phyloP scores from a whole-genome alignment of 1,284 basidiomycete species.

The Malassezia equina region DNA sequence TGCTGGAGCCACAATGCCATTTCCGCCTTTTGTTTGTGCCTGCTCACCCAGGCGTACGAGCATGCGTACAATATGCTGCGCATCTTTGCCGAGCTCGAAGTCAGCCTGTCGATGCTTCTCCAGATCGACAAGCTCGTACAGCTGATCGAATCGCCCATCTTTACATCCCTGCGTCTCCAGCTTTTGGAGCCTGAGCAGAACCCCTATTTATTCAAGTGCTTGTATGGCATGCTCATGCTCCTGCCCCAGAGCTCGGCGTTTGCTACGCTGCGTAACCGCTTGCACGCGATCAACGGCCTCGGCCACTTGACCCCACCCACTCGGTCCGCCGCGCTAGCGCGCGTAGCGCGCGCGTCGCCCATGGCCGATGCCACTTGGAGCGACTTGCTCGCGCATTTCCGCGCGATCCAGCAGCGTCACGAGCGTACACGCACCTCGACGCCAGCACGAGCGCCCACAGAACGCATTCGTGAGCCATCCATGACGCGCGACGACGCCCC shows the following conservation, averaged over 20 bases:
- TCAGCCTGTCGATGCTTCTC: conserved; percentile 84
- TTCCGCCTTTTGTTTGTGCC: conserved; percentile 85
- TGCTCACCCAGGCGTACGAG: conserved; percentile 94
- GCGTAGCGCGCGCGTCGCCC: conserved; percentile 11
- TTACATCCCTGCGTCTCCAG: conserved; percentile 93
- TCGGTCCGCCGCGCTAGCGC: not conserved
- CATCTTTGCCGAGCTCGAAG: conserved; percentile 86
- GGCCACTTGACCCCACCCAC: conserved; percentile 71
- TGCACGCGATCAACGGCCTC: conserved; percentile 87
- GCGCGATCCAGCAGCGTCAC: conserved; percentile 38
- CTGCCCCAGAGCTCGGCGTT: conserved; percentile 95
- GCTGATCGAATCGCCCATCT: conserved; percentile 93
- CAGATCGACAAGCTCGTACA: conserved; percentile 98
- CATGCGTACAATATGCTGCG: conserved; percentile 93
- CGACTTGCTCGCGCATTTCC: conserved; percentile 41
- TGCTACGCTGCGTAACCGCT: conserved; percentile 79
- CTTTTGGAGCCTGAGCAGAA: conserved; percentile 92
- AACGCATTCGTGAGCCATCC: not conserved
- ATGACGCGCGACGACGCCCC: not conserved
- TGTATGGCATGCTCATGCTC: conserved; percentile 95
- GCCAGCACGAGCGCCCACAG: conserved; percentile 15
- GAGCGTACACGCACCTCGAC: conserved; percentile 19
- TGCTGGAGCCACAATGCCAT: conserved; percentile 99
- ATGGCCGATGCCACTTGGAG: conserved; percentile 34
- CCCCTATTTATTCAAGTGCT: conserved; percentile 90